Evolutionary conservation across 108 stramenopile species (phyloP), one percentile per base, ranked within the genome.

Genomic region (Skeletonema marinoi): DNA sequence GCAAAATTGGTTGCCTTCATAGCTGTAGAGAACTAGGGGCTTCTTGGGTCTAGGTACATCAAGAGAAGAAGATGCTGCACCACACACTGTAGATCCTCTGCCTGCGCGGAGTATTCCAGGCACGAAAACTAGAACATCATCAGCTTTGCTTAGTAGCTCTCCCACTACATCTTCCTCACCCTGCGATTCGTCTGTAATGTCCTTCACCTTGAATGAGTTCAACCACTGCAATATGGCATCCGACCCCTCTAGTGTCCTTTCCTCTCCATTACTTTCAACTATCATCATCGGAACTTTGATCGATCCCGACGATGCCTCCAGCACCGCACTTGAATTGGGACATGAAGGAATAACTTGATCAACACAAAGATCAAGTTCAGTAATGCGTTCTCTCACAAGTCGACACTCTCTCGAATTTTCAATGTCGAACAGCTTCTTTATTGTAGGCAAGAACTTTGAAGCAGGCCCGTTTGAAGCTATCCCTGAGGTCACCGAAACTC

Each of bases 1-100:
- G 54, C 93, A 93, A 77, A 94, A 94, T 73, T 94, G 93, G 78
- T 94, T 94, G 17, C 91, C 90, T 75, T 92, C 90, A 67, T 88
- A 89, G 4, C 87, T 86, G 65, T 89, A 91, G 29, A 89, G 70
- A 2, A 91, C 62, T 11, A 87, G 48, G 17, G 84, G 73, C 31
- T 83, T 78, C 29, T 68, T 21, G n/a, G 82, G 74, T 8, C 66
- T 72, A 29, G 39, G 38, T 2, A 76, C 39, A 14, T 58, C n/a
- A 33, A 63, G 33, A 19, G 66, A 33, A 21, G 60, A 13, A 16
- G 81, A 77, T 33, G 81, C 75, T 14, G 81, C 77, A 32, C 61
- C 19, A 31, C 71, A 73, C 31, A 82, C 81, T 16, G 21, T 61
- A 13, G 35, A 35, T 33, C 81, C 81, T 14, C 81, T 63, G 33